Percentiles rank a stretch among this genome's conserved stretches.
phyloP scores from a whole-genome alignment of 352 stramenopile genomes.

The Phytophthora gonapodyides region DNA sequence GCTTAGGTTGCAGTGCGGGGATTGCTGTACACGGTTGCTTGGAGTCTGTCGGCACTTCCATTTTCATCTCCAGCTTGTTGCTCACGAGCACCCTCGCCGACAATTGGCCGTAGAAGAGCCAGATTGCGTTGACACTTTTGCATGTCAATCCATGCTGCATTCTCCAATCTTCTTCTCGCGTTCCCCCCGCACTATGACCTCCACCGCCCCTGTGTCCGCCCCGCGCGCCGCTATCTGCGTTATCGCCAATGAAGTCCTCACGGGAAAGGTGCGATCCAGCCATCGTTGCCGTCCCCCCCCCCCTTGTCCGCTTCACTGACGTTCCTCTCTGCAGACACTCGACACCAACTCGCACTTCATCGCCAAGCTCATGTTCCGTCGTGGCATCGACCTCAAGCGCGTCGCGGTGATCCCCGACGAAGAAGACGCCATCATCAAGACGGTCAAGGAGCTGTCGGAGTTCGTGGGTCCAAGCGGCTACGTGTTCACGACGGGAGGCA shows the following conservation, averaged over 20 bases:
- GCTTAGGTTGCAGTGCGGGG: too few species aligned
- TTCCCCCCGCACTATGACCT: too few species aligned
- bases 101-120: too few species aligned
- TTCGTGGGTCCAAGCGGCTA: conserved; percentile 77
- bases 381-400: conserved; percentile 77
- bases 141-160: too few species aligned
- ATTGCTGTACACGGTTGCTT: too few species aligned
- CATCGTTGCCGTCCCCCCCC: not conserved
- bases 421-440: conserved; percentile 71
- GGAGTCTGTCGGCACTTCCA: too few species aligned
- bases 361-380: conserved; percentile 78
- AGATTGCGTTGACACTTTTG: too few species aligned
- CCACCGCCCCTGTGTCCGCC: conserved; percentile 2
- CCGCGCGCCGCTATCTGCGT: conserved; percentile 78
- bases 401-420: conserved; percentile 83
- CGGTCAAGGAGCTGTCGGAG: conserved; percentile 74
- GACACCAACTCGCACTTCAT: conserved; percentile 89
- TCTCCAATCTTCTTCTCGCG: too few species aligned
- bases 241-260: conserved; percentile 86
- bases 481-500: conserved; percentile 86
- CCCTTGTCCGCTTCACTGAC: not conserved
- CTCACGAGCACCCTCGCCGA: too few species aligned
- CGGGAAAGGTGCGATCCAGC: conserved; percentile 59
- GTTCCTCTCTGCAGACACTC: conserved; percentile 54
- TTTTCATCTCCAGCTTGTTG: too few species aligned